phyloP scores from a whole-genome alignment of 495 filamentous ascomycete genomes.

The Penicillium argentinense region DNA sequence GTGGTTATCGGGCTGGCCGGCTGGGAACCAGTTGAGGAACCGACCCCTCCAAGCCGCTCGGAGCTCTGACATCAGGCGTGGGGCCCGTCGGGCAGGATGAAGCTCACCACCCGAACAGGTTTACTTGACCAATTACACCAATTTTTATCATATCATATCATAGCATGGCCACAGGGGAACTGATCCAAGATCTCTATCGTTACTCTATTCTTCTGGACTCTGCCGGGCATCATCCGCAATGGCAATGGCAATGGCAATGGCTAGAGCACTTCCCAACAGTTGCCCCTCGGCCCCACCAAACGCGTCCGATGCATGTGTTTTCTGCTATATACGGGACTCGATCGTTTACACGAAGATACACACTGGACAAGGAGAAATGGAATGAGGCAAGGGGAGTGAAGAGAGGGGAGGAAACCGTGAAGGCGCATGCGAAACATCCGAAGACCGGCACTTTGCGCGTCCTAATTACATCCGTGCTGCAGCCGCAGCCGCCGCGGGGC shows the following conservation, averaged over 20 bases:
- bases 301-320: background rate
- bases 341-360: conserved; percentile 3
- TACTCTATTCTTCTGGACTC: no score
- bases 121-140: no score
- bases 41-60: background rate
- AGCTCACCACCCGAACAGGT: background rate
- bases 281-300: background rate
- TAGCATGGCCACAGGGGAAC: no score
- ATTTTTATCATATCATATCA: no score
- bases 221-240: no score
- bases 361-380: background rate
- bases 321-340: conserved; percentile 5
- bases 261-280: background rate
- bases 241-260: background rate
- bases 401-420: background rate
- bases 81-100: background rate
- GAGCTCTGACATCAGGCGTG: background rate
- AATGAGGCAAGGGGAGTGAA: background rate
- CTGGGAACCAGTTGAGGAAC: no score
- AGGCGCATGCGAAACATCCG: background rate
- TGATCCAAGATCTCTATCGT: no score
- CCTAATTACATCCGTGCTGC: background rate
- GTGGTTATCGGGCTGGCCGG: no score
- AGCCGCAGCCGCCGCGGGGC: conserved; percentile 3
- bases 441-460: background rate